Evolutionary conservation across 2,329 filamentous ascomycete genomes (phyloP).

Genomic region (Arthrobotrys musiformis): DNA sequence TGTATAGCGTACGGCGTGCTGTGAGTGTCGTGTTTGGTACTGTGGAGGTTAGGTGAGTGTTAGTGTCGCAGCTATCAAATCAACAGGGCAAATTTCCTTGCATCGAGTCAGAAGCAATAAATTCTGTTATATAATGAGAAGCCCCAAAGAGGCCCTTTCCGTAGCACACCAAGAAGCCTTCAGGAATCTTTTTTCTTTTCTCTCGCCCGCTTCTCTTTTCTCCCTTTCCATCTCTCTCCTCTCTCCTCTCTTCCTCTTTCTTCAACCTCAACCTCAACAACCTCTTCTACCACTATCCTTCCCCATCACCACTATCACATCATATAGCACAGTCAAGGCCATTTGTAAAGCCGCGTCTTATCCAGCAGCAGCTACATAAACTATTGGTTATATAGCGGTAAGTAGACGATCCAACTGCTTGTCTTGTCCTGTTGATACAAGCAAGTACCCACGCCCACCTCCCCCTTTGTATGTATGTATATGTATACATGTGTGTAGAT

Average conservation of each 20-base stretch:
- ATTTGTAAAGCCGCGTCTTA: neutral
- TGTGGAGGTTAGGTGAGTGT: neutral
- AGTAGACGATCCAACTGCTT: neutral
- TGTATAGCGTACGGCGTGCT: neutral
- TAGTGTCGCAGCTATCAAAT: slow-evolving; percentile 28
- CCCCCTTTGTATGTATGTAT: too few relatives aligned
- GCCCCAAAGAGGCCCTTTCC: slow-evolving; percentile 26
- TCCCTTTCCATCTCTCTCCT: slow-evolving; percentile 56
- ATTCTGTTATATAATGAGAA: slow-evolving; percentile 53
- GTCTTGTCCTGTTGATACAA: too few relatives aligned
- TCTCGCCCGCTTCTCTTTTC: slow-evolving; percentile 60
- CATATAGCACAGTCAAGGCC: neutral
- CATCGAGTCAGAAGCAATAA: slow-evolving; percentile 46
- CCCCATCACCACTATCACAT: neutral
- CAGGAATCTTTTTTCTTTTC: slow-evolving; percentile 53
- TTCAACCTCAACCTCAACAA: neutral
- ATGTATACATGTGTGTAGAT: too few relatives aligned
- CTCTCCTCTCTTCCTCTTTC: neutral
- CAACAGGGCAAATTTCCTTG: slow-evolving; percentile 36
- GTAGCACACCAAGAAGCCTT: slow-evolving; percentile 31
- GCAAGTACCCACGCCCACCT: too few relatives aligned
- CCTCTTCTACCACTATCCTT: neutral
- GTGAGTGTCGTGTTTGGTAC: neutral
- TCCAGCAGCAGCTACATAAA: neutral
- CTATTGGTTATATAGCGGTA: neutral